Evolutionary conservation across 345 rosid genomes (phyloP).

Genomic region (Citrus hindsii): DNA sequence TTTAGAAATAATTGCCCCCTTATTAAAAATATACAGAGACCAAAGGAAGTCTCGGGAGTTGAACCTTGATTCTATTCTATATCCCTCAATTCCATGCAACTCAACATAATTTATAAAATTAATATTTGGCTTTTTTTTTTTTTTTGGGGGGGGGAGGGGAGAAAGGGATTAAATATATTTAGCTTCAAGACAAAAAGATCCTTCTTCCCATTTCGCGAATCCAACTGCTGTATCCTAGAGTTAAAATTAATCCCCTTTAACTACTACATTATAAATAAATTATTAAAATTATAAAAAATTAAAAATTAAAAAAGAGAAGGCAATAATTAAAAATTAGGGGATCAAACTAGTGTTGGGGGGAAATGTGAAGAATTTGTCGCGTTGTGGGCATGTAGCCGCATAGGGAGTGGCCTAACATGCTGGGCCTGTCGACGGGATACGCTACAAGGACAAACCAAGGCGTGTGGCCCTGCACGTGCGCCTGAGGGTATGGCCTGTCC

Average conservation of each 20-base stretch:
- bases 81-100: too few relatives aligned
- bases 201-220: not conserved
- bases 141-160: fast-evolving
- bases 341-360: too few relatives aligned
- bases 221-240: not conserved
- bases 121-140: too few relatives aligned
- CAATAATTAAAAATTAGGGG: too few relatives aligned
- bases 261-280: too few relatives aligned
- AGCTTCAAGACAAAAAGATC: not conserved
- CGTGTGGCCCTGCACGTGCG: not conserved
- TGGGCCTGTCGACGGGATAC: not conserved
- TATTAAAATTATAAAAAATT: too few relatives aligned
- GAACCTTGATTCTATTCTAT: not conserved
- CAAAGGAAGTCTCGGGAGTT: not conserved
- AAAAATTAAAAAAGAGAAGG: too few relatives aligned
- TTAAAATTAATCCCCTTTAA: too few relatives aligned
- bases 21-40: not conserved
- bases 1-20: not conserved
- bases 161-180: too few relatives aligned
- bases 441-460: not conserved
- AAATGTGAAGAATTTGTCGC: not conserved
- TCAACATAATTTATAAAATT: too few relatives aligned
- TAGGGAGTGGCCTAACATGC: not conserved
- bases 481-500: too few relatives aligned
- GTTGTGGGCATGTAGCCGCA: not conserved